Percentiles rank a stretch among this genome's conserved stretches.
These are phyloP conservation scores for Lanzia echinophila DNA, from an alignment of 2,329 filamentous ascomycete genomes.

Conservation along the genomic window DNA sequence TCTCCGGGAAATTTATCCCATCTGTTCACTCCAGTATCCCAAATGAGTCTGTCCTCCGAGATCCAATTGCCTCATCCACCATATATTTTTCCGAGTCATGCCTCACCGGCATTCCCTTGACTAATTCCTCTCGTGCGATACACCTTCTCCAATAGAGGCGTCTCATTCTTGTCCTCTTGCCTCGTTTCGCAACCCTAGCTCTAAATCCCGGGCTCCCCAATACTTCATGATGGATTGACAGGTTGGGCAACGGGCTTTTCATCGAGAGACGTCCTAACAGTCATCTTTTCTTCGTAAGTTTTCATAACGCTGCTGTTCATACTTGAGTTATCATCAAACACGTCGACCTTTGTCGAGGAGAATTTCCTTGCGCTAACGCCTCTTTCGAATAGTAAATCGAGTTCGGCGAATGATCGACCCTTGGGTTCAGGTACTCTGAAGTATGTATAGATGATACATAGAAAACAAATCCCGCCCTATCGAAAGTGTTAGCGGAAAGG, in stretches of 20 bases:
- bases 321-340: slow-evolving; percentile 22
- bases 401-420: slow-evolving; percentile 76
- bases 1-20: too few relatives aligned
- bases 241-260: background rate
- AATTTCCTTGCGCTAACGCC: slow-evolving; percentile 42
- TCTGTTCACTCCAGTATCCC: too few relatives aligned
- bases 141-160: too few relatives aligned
- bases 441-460: slow-evolving; percentile 60
- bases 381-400: slow-evolving; percentile 78
- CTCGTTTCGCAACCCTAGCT: too few relatives aligned
- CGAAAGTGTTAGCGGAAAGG: background rate
- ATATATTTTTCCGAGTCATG: too few relatives aligned
- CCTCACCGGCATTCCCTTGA: too few relatives aligned
- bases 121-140: too few relatives aligned
- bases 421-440: slow-evolving; percentile 75
- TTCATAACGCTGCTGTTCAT: slow-evolving; percentile 18
- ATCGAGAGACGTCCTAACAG: too few relatives aligned
- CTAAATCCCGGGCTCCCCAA: background rate
- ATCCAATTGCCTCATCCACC: too few relatives aligned
- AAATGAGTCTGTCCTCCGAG: too few relatives aligned
- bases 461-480: slow-evolving; percentile 52
- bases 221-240: background rate
- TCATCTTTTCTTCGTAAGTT: slow-evolving; percentile 61
- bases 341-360: slow-evolving; percentile 25
- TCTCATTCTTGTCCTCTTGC: too few relatives aligned